phyloP scores from a whole-genome alignment of 768 basidiomycete genomes.

The Pleurotus pulmonarius region DNA sequence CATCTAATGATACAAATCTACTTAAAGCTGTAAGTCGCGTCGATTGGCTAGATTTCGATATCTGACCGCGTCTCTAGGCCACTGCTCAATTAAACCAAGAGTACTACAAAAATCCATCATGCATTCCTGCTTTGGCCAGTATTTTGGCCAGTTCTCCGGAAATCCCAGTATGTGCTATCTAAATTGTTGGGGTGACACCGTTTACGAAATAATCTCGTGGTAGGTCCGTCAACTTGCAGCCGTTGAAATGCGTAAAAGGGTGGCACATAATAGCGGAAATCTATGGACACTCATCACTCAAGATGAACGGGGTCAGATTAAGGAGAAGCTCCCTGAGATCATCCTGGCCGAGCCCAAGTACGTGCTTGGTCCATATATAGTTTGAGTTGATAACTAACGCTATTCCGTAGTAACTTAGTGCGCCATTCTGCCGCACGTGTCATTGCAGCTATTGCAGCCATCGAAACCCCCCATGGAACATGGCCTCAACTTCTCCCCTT shows the following conservation, averaged over 20 bases:
- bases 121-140: constrained; percentile 86
- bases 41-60: constrained; percentile 10
- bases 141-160: constrained; percentile 87
- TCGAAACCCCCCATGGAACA: constrained; percentile 74
- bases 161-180: constrained; percentile 41
- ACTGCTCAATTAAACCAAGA: constrained; percentile 89
- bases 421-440: constrained; percentile 92
- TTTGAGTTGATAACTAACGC: constrained; percentile 5
- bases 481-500: constrained; percentile 91
- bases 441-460: constrained; percentile 85
- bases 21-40: constrained; percentile 76
- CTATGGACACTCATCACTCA: constrained; percentile 75
- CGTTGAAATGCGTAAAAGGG: constrained; percentile 93
- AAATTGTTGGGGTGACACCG: constrained; percentile 5
- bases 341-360: constrained; percentile 79
- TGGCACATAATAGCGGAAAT: constrained; percentile 72
- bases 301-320: constrained; percentile 77
- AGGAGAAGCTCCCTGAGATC: constrained; percentile 73
- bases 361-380: constrained; percentile 20
- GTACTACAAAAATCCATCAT: constrained; percentile 87
- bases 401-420: constrained; percentile 67
- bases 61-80: constrained; percentile 48
- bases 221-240: constrained; percentile 97
- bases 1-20: constrained; percentile 82
- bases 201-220: background rate